phyloP scores from a whole-genome alignment of 768 basidiomycete species.

The Lactarius psammicola region DNA sequence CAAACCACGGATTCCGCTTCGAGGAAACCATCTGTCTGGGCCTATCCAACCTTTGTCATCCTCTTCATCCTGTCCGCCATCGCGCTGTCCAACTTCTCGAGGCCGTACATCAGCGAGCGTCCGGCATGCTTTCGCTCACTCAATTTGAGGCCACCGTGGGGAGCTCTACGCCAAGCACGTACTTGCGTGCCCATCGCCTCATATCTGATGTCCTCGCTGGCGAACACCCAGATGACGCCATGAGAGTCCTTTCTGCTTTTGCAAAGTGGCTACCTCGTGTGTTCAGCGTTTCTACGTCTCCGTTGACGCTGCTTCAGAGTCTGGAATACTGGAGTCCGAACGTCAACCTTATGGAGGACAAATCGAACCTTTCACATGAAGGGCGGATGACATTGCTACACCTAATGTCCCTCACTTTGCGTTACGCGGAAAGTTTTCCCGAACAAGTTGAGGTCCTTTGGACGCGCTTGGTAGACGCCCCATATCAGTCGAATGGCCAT shows the following conservation, averaged over 20 bases:
- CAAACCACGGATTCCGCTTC: constrained; percentile 63
- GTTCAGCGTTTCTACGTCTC: constrained; percentile 48
- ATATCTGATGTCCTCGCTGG: constrained; percentile 78
- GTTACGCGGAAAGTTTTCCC: constrained; percentile 68
- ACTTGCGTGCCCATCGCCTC: constrained; percentile 75
- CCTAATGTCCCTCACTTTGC: constrained; percentile 77
- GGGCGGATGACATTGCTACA: constrained; percentile 72
- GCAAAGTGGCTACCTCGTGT: constrained; percentile 70
- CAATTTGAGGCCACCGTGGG: constrained; percentile 72
- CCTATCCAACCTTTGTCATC: constrained; percentile 81
- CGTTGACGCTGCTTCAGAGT: constrained; percentile 67
- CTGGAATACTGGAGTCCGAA: constrained; percentile 82
- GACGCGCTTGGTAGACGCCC: constrained; percentile 70
- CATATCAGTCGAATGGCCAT: constrained; percentile 70
- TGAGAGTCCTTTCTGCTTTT: constrained; percentile 65
- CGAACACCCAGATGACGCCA: constrained; percentile 66
- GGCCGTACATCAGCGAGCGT: constrained; percentile 62
- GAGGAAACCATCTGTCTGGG: constrained; percentile 74
- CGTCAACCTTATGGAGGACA: constrained; percentile 68
- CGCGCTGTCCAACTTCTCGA: constrained; percentile 78
- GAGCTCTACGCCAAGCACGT: constrained; percentile 71
- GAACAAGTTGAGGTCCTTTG: constrained; percentile 82
- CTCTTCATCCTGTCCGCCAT: constrained; percentile 58
- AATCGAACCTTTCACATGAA: constrained; percentile 52
- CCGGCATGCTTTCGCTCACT: constrained; percentile 66